Evolutionary conservation across 129 eudicot species (phyloP), one percentile per base, ranked within the genome.

Genomic region (Chrysanthemum makinoi): DNA sequence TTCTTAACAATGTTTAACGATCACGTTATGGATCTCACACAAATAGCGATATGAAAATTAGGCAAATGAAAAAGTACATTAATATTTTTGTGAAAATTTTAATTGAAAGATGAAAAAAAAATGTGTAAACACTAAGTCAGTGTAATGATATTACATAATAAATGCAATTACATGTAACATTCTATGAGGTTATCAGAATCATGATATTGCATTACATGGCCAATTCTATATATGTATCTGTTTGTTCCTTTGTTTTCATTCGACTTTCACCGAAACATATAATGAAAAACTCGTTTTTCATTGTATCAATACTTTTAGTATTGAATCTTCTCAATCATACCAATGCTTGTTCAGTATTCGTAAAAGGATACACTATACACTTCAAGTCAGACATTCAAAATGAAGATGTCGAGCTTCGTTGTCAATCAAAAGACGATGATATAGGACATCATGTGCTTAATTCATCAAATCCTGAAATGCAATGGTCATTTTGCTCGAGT

Each of bases 331-430:
- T 54, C 20, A 55, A 35, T 11, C 46, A 39, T 7, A 39, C 46
- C 46, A 39, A 39, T 39, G 65, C 35, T 55, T 54, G 74, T 16
- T 10, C 33, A 10, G 6, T 13, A 10, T 18, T 54, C 13, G 28
- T 55, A 16, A 46, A 55, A 3, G 74, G 74, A n/a, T 70, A 33
- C 20, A 22, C 9, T 16, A 43, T 70, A 6, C 53, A 70, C 54
- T 54, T 70, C 20, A 70, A 70, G 74, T 55, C 74, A 0, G 65
- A 70, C 43, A 33, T 70, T 6, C 9, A 13, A 16, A 35, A 70
- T 8, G 65, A 70, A 5, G 15, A 55, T 18, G 52, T 70, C 47
- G 57, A 18, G 39, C 33, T 70, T 18, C 74, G 18, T 35, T 70
- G 65, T 70, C 64, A 70, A 19, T 70, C 54, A 2, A 70, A 55